phyloP scores from a whole-genome alignment of 2,329 filamentous ascomycete genomes.

The Trichoderma sp. region DNA sequence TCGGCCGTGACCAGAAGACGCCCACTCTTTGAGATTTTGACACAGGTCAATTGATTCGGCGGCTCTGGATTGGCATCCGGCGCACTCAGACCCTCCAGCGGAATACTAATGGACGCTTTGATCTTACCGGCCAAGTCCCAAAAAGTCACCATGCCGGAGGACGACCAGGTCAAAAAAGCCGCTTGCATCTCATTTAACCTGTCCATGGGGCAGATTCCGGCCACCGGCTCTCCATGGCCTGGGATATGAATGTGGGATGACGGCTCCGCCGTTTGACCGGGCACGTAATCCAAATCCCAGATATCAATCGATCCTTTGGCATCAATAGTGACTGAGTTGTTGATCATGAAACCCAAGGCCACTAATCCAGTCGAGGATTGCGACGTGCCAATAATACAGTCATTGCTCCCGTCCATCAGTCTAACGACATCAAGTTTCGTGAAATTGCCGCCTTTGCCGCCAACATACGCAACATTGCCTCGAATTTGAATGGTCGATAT shows the following conservation, averaged over 20 bases:
- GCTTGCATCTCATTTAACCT: constrained; percentile 60
- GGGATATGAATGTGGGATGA: constrained; percentile 55
- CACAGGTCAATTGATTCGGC: constrained; percentile 58
- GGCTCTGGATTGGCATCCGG: constrained; percentile 48
- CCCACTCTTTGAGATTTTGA: constrained; percentile 58
- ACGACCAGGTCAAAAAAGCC: constrained; percentile 87
- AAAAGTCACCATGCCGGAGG: constrained; percentile 73
- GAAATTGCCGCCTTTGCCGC: constrained; percentile 62
- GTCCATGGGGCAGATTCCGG: constrained; percentile 69
- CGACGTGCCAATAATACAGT: constrained; percentile 39
- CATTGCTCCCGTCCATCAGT: constrained; percentile 42
- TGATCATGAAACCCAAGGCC: constrained; percentile 65
- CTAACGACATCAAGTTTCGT: constrained; percentile 51
- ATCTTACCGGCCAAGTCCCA: constrained; percentile 75
- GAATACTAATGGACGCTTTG: constrained; percentile 61
- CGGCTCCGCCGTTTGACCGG: constrained; percentile 38
- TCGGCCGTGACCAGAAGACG: constrained; percentile 78
- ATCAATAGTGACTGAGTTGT: constrained; percentile 73
- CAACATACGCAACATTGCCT: constrained; percentile 61
- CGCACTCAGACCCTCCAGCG: constrained; percentile 74
- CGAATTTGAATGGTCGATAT: constrained; percentile 65
- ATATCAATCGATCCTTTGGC: constrained; percentile 72
- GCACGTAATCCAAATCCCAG: constrained; percentile 48
- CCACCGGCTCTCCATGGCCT: constrained; percentile 61
- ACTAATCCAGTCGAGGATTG: constrained; percentile 49